Evolutionary conservation across 441 rosid species (phyloP).

Genomic region (Aleurites moluccanus): DNA sequence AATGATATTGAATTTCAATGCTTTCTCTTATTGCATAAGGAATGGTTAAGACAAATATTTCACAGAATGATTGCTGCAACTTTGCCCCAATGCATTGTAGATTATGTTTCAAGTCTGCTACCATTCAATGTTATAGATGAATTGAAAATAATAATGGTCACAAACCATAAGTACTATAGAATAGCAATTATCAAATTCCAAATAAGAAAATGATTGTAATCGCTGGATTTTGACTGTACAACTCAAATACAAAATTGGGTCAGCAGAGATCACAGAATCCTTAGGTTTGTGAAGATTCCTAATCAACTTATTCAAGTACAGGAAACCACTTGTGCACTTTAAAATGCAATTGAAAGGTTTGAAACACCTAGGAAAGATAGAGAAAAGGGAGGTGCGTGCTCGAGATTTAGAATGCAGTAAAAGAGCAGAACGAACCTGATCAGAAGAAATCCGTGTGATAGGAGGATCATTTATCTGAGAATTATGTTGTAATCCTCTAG

Average conservation of each 20-base stretch:
- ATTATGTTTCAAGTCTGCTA: neutral
- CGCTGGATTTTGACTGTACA: neutral
- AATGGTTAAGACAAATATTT: neutral
- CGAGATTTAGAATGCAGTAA: too few species aligned
- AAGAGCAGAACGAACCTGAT: slow-evolving; percentile 48
- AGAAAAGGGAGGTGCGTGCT: neutral
- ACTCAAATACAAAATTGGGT: neutral
- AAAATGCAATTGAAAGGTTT: neutral
- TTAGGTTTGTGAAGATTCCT: neutral
- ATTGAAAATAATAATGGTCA: neutral
- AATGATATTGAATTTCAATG: neutral
- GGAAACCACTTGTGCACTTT: neutral
- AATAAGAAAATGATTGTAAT: neutral
- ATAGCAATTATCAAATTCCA: neutral
- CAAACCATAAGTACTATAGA: neutral
- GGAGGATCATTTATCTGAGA: slow-evolving; percentile 37
- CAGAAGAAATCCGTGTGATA: slow-evolving; percentile 58
- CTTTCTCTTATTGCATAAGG: neutral
- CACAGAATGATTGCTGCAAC: too few species aligned
- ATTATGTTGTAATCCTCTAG: slow-evolving; percentile 36
- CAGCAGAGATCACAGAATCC: neutral
- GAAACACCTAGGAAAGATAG: too few species aligned
- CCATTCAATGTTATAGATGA: neutral
- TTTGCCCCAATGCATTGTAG: neutral
- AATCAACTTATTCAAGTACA: neutral